A percentile compares a stretch with the other conserved stretches of the same genome.
phyloP scores from a whole-genome alignment of 2,329 filamentous ascomycete genomes.

The Diaporthe sp. region DNA sequence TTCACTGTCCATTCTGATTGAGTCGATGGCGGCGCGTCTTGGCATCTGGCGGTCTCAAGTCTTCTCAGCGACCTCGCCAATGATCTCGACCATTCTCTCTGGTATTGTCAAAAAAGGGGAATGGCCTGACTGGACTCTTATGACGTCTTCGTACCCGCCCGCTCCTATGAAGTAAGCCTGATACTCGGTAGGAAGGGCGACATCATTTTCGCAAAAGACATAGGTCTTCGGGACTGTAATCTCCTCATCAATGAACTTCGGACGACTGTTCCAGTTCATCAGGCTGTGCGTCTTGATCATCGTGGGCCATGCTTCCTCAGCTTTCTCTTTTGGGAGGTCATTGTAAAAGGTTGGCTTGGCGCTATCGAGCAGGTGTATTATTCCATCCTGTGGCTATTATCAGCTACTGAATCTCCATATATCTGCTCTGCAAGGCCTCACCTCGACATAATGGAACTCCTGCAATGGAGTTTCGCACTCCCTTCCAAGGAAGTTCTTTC shows the following conservation, averaged over 20 bases:
- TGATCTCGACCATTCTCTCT: constrained; percentile 25
- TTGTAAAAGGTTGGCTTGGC: constrained; percentile 20
- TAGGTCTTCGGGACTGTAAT: constrained; percentile 28
- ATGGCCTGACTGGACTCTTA: constrained; percentile 23
- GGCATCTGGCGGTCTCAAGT: not conserved
- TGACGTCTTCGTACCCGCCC: constrained; percentile 23
- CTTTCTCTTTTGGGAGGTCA: constrained; percentile 1
- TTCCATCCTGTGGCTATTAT: constrained; percentile 3
- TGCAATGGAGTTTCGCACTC: constrained; percentile 5
- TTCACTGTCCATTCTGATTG: not conserved
- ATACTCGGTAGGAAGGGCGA: constrained; percentile 16
- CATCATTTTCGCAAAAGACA: constrained; percentile 27
- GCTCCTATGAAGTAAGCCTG: constrained; percentile 26
- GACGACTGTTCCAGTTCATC: constrained; percentile 23
- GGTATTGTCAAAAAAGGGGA: constrained; percentile 23
- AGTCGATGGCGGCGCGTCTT: not conserved
- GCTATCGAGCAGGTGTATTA: constrained; percentile 28
- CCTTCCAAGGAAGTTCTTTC: constrained; percentile 21
- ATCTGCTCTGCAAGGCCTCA: not conserved
- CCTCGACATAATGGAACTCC: constrained; percentile 15
- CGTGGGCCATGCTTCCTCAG: not conserved
- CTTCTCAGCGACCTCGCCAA: constrained; percentile 11
- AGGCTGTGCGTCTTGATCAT: constrained; percentile 25
- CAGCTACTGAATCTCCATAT: not conserved
- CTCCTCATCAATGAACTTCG: constrained; percentile 26